Percentiles rank a stretch among this genome's conserved stretches.
These are phyloP conservation scores for Collybia nuda DNA, from an alignment of 768 basidiomycete species.

Conservation along the genomic window DNA sequence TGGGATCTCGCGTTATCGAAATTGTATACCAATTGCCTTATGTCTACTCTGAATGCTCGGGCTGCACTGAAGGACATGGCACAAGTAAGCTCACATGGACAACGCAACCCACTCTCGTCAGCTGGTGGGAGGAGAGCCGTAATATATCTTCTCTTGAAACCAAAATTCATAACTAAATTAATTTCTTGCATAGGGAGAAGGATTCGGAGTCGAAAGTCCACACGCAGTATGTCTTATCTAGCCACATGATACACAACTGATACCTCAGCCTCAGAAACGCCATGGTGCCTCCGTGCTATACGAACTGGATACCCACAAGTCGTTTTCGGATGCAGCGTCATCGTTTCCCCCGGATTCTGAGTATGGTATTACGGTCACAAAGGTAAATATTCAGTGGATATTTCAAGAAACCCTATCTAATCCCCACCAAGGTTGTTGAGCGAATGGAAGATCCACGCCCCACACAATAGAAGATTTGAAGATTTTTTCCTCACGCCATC, in stretches of 20 bases:
- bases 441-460: conserved; percentile 4
- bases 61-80: conserved; percentile 27
- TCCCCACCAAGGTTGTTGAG: conserved; percentile 4
- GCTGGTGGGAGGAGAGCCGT: conserved; percentile 13
- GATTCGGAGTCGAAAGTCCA: background rate
- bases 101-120: conserved; percentile 17
- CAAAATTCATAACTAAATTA: background rate
- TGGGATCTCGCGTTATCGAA: conserved; percentile 50
- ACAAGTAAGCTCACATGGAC: conserved; percentile 18
- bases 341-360: conserved; percentile 2
- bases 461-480: conserved; percentile 2
- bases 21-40: conserved; percentile 46
- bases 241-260: background rate
- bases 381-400: background rate
- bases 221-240: background rate
- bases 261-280: background rate
- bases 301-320: conserved; percentile 5
- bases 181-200: background rate
- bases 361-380: conserved; percentile 11
- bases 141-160: background rate
- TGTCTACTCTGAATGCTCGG: conserved; percentile 50
- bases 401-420: background rate
- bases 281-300: background rate
- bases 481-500: background rate
- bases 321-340: conserved; percentile 2